These are phyloP conservation scores for Candida easanensis DNA, from an alignment of 805 yeast genomes.

Conservation along the genomic window DNA sequence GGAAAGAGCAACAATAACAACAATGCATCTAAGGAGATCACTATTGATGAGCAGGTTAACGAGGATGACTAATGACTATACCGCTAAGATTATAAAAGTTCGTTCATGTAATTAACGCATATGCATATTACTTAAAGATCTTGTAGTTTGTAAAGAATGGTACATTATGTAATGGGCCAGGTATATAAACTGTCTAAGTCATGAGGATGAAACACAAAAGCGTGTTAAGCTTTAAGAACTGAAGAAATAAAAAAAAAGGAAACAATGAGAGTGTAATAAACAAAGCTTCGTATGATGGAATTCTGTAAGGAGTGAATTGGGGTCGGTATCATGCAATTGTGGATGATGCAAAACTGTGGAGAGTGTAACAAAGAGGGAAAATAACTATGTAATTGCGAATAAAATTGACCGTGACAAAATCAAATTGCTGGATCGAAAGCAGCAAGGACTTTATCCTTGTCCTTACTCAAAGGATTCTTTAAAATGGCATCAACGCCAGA, in stretches of 20 bases:
- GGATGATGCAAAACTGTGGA: conserved; percentile 2
- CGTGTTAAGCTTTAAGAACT: background rate
- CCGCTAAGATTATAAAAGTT: background rate
- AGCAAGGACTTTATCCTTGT: conserved; percentile 28
- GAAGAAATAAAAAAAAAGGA: no score
- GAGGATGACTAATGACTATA: conserved; percentile 11
- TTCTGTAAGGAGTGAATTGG: conserved; percentile 3
- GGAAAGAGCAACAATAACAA: conserved; percentile 16
- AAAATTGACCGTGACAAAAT: no score
- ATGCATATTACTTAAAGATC: background rate
- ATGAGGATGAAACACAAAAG: background rate
- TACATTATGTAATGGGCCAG: no score
- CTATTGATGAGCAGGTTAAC: conserved; percentile 23
- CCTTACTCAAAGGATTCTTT: conserved; percentile 20
- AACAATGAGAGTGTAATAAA: no score
- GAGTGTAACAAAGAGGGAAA: background rate
- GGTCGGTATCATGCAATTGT: conserved; percentile 5
- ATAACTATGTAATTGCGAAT: no score
- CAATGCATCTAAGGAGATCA: conserved; percentile 8
- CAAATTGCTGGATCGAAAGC: conserved; percentile 28
- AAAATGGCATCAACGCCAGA: conserved; percentile 47
- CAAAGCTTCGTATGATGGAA: no score
- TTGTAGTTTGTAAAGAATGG: background rate
- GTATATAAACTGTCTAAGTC: background rate
- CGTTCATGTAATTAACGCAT: background rate